Conservation (phyloP, 805 yeast species). For the Ogataea philodendri region DNA sequence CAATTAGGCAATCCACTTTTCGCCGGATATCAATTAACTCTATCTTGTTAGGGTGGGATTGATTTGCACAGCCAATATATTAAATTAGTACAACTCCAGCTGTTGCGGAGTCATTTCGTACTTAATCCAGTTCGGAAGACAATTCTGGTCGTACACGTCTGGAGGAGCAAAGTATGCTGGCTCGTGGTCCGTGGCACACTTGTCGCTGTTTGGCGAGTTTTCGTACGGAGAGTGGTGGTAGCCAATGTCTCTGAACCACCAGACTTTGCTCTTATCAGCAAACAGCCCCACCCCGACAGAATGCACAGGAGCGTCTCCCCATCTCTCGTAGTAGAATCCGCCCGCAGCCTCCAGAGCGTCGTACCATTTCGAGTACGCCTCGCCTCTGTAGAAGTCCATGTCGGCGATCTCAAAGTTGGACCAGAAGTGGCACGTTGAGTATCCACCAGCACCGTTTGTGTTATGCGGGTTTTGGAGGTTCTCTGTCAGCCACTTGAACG, state of each 20-base stretch:
- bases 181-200: conserved; percentile 15
- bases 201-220: conserved; percentile 42
- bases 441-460: conserved; percentile 44
- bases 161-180: conserved; percentile 28
- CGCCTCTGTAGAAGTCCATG: conserved; percentile 69
- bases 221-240: conserved; percentile 48
- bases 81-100: conserved; percentile 16
- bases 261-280: conserved; percentile 44
- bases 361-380: conserved; percentile 66
- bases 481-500: conserved; percentile 72
- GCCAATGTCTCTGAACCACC: conserved; percentile 55
- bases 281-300: conserved; percentile 48
- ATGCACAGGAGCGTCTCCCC: conserved; percentile 60
- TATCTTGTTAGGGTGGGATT: conserved; percentile 2
- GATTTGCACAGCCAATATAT: not conserved
- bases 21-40: conserved; percentile 9
- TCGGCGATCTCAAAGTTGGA: conserved; percentile 80
- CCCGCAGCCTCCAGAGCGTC: conserved; percentile 67
- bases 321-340: conserved; percentile 77
- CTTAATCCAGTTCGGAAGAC: conserved; percentile 65
- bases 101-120: conserved; percentile 32
- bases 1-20: conserved; percentile 7
- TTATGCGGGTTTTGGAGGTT: conserved; percentile 56
- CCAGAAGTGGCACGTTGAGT: conserved; percentile 89
- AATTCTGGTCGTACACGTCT: conserved; percentile 57